Conservation (phyloP, 345 rosid genomes). For the Cardiospermum halicacabum region DNA sequence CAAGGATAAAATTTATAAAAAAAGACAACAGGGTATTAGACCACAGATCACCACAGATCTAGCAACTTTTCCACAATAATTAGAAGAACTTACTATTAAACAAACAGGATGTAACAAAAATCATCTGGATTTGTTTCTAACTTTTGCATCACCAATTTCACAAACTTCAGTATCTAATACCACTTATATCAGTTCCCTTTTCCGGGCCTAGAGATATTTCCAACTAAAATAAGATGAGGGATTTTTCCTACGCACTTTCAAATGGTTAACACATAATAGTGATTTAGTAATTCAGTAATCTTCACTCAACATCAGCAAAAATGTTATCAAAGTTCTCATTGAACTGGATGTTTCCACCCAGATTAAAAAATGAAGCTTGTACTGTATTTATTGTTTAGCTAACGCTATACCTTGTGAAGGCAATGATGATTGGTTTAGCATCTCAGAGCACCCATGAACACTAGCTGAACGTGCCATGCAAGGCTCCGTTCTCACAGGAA, state of each 20-base stretch:
- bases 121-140: background rate
- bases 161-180: background rate
- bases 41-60: constrained; percentile 8
- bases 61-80: background rate
- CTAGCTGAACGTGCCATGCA: constrained; percentile 92
- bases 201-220: background rate
- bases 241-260: background rate
- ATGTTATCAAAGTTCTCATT: background rate
- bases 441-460: constrained; percentile 85
- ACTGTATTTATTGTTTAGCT: background rate
- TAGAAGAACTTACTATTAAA: background rate
- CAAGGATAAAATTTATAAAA: background rate
- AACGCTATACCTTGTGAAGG: constrained; percentile 41
- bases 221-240: background rate
- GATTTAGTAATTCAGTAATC: background rate
- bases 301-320: background rate
- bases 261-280: background rate
- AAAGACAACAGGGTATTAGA: background rate
- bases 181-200: background rate
- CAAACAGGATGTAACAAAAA: background rate
- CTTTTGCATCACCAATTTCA: background rate
- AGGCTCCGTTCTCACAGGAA: constrained; percentile 44
- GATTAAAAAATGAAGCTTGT: background rate
- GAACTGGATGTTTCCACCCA: background rate
- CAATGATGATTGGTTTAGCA: constrained; percentile 30